Evolutionary conservation across 345 rosid genomes (phyloP), one percentile per base, ranked within the genome.

Genomic region (Gossypioides kirkii): DNA sequence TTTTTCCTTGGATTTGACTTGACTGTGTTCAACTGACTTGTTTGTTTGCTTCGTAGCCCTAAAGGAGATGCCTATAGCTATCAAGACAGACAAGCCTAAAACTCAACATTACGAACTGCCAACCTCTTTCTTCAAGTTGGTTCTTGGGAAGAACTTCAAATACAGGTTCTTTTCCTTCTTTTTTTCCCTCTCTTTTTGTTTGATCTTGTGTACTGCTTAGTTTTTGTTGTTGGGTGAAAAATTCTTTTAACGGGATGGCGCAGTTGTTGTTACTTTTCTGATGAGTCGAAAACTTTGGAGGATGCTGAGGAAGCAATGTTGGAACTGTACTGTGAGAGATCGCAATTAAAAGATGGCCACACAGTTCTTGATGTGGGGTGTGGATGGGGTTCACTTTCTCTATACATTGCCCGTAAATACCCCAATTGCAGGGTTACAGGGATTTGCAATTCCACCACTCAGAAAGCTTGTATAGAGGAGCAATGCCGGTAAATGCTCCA

Each of bases 321-420:
- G 83, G 89, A 89, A 80, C 73, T 91, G 6, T 92, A 89, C 53
- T 90, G 97, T 60, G 76, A 86, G 84, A 89, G 91, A 78, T 82
- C 93, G 11, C 75, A 83, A 66, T 73, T 94, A 50, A 82, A 86
- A 80, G 92, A 94, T 76, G 95, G 97, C 4, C 95, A 85, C 28
- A 80, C 80, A 25, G 85, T 94, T 65, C 94, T 94, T 76, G 98
- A 91, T 71, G 82, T 89, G 38, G 98, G 97, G 43, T 91, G 97
- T 78, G 98, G 97, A 0, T 89, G 97, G 97, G 98, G 98, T 0
- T 91, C 97, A 41, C 87, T 94, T 41, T 82, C 86, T 78, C 73
- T 90, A 63, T 86, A 87, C 84, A 85, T 89, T 68, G 97, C 97
- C 11, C 80, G 82, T 56, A 89, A 89, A 65, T 88, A 84, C 50